These are phyloP conservation scores for Wallacemonas sp. DNA, from an alignment of 208 protist species.

Conservation along the genomic window DNA sequence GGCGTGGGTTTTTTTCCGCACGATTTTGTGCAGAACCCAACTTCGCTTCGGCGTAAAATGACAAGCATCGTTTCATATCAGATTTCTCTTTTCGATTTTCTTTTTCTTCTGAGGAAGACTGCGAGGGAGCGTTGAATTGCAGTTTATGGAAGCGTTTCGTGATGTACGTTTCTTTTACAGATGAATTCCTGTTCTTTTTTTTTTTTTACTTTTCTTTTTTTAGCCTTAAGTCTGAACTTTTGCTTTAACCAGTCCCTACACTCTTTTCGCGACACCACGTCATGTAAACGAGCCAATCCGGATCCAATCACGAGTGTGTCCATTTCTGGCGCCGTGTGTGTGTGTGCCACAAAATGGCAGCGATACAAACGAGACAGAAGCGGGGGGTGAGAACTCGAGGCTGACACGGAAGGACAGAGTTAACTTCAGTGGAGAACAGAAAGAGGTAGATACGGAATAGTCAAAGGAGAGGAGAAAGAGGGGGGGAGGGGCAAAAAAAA, in stretches of 20 bases:
- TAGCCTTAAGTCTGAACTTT: slow-evolving; percentile 6
- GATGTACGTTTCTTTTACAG: slow-evolving; percentile 1
- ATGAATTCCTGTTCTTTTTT: slow-evolving; percentile 4
- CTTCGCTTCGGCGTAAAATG: slow-evolving; percentile 8
- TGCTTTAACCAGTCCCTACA: not conserved
- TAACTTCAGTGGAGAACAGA: not conserved
- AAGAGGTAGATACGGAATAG: not conserved
- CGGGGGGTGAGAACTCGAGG: too few species aligned
- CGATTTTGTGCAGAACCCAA: not conserved
- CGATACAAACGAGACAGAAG: too few species aligned
- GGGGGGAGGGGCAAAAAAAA: slow-evolving; percentile 1
- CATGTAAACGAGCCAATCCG: too few species aligned
- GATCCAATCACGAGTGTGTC: too few species aligned
- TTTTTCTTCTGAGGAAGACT: slow-evolving; percentile 16
- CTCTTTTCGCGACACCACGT: too few species aligned
- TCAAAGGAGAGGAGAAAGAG: slow-evolving; percentile 7
- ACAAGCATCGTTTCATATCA: not conserved
- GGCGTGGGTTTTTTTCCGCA: not conserved
- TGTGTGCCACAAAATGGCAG: too few species aligned
- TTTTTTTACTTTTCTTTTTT: slow-evolving; percentile 22
- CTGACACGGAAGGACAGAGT: too few species aligned
- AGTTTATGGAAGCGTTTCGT: slow-evolving; percentile 20
- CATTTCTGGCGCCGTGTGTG: too few species aligned
- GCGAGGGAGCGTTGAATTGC: slow-evolving; percentile 19
- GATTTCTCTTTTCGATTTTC: too few species aligned